Conservation (phyloP, 2,329 filamentous ascomycete genomes). For the Arthrobotrys sinensis region DNA sequence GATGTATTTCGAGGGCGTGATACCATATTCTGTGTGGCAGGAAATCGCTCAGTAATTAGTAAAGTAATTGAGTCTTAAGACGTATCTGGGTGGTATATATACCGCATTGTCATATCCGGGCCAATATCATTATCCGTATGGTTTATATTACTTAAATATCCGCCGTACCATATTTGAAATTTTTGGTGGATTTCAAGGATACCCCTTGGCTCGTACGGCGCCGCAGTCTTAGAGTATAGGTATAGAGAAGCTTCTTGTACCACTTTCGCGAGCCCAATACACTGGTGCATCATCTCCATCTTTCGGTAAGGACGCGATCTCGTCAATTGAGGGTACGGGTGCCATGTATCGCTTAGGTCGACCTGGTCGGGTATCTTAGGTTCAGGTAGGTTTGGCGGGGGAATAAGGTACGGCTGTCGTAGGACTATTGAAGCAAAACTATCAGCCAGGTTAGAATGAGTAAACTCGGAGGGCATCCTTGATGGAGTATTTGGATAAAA, state of each 20-base stretch:
- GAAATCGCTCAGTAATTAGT: background rate
- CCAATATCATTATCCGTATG: constrained; percentile 27
- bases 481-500: background rate
- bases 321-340: constrained; percentile 52
- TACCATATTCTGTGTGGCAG: constrained; percentile 37
- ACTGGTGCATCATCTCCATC: constrained; percentile 32
- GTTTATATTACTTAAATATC: constrained; percentile 32
- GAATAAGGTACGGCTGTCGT: constrained; percentile 30
- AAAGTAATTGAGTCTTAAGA: background rate
- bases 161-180: constrained; percentile 28
- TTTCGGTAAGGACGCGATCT: constrained; percentile 31
- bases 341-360: constrained; percentile 47
- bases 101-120: constrained; percentile 39
- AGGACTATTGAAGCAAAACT: constrained; percentile 47
- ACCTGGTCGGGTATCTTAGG: constrained; percentile 42
- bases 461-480: background rate
- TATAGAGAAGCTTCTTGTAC: constrained; percentile 34
- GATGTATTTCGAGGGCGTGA: constrained; percentile 44
- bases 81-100: background rate
- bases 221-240: constrained; percentile 35
- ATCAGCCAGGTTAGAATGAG: constrained; percentile 31
- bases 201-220: constrained; percentile 3
- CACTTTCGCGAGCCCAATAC: constrained; percentile 35
- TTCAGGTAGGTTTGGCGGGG: constrained; percentile 42
- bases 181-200: constrained; percentile 40